A percentile compares a stretch with the other conserved stretches of the same genome.
phyloP scores from a whole-genome alignment of 140 eudicot genomes.

The Cichorium intybus region DNA sequence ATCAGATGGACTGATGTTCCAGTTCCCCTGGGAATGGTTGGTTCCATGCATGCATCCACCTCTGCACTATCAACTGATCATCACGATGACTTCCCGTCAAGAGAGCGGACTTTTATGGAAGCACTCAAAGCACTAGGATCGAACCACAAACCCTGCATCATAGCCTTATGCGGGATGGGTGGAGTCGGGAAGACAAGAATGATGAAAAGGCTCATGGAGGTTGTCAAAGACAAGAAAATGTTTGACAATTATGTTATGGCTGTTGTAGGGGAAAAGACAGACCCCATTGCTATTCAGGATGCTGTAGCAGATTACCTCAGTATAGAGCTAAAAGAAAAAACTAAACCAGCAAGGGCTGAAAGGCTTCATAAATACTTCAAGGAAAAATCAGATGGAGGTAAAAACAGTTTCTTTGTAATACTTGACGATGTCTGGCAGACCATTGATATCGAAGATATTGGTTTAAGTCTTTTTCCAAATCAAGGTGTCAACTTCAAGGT shows the following conservation, averaged over 20 bases:
- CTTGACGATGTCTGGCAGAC: conserved; percentile 31
- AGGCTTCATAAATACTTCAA: background rate
- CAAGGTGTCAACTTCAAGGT: background rate
- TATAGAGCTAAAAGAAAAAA: background rate
- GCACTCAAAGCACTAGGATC: background rate
- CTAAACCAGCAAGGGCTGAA: background rate
- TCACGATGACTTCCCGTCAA: background rate
- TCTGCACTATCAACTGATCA: background rate
- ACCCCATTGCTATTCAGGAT: background rate
- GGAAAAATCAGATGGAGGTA: background rate
- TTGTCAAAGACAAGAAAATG: background rate
- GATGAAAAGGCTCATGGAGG: background rate
- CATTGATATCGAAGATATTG: background rate
- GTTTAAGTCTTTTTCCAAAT: background rate
- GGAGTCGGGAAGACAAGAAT: conserved; percentile 18
- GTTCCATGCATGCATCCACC: background rate
- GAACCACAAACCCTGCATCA: background rate
- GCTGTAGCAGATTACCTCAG: background rate
- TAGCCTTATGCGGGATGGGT: conserved; percentile 11
- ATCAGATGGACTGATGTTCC: background rate
- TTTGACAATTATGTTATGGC: background rate
- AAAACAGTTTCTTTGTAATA: conserved; percentile 13
- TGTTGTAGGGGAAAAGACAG: background rate
- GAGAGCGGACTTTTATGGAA: background rate
- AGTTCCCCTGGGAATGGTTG: background rate